Evolutionary conservation across 352 stramenopile genomes (phyloP).

Genomic region (Paralagenidium karlingii): DNA sequence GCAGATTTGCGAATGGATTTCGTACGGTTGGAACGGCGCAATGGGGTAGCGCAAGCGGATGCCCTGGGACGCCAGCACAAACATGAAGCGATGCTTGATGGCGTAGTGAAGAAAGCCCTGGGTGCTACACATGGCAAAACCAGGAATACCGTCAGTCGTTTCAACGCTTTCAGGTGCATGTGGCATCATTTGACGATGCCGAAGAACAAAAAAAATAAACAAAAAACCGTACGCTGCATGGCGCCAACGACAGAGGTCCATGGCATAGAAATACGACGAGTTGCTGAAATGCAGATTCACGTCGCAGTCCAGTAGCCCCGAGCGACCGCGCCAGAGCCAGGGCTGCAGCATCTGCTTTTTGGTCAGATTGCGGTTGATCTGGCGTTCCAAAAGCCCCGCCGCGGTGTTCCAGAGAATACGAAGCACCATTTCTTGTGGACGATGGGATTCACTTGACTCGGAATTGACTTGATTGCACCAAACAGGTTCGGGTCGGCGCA

Average conservation of each 20-base stretch:
- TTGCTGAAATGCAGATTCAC: constrained; percentile 85
- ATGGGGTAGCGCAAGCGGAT: constrained; percentile 19
- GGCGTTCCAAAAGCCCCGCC: constrained; percentile 32
- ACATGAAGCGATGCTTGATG: neutral
- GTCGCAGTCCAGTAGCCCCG: constrained; percentile 65
- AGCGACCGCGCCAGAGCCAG: constrained; percentile 46
- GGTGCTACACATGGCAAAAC: neutral
- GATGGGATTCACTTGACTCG: constrained; percentile 32
- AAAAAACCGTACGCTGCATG: constrained; percentile 36
- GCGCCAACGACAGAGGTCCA: constrained; percentile 79
- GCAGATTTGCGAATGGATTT: constrained; percentile 15
- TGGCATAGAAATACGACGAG: constrained; percentile 65
- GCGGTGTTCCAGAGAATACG: constrained; percentile 58
- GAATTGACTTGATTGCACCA: no score
- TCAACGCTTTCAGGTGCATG: no score
- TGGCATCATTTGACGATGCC: neutral
- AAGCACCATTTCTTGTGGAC: constrained; percentile 59
- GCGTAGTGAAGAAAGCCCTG: neutral
- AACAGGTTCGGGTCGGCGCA: no score
- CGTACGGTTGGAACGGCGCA: constrained; percentile 16
- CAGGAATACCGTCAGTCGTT: neutral
- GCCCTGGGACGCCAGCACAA: constrained; percentile 23
- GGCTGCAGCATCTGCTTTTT: constrained; percentile 41
- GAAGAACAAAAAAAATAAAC: neutral
- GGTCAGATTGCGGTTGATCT: constrained; percentile 33